These are phyloP conservation scores for Maudiozyma barnettii DNA, from an alignment of 805 yeast species.

Conservation along the genomic window DNA sequence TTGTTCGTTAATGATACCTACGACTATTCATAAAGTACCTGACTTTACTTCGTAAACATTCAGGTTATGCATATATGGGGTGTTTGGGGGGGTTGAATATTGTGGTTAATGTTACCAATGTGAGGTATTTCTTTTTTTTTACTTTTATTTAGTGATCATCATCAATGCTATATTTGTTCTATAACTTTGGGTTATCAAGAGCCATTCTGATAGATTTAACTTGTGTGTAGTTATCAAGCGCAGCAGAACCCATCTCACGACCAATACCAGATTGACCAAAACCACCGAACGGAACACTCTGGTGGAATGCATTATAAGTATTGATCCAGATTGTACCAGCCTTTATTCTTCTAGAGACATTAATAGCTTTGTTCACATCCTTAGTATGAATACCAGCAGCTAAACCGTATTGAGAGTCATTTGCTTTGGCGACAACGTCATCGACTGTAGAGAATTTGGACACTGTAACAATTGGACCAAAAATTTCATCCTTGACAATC, in stretches of 20 bases:
- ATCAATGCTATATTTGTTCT: not conserved
- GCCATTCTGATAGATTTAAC: slow-evolving; percentile 57
- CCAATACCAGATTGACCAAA: slow-evolving; percentile 87
- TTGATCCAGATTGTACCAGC: slow-evolving; percentile 92
- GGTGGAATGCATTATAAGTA: slow-evolving; percentile 83
- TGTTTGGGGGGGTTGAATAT: not conserved
- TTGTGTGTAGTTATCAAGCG: slow-evolving; percentile 77
- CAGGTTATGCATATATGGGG: slow-evolving; percentile 5
- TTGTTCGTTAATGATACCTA: slow-evolving; percentile 14
- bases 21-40: slow-evolving; percentile 8
- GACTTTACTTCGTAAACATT: slow-evolving; percentile 14
- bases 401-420: slow-evolving; percentile 74
- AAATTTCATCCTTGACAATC: slow-evolving; percentile 69
- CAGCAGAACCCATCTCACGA: slow-evolving; percentile 86
- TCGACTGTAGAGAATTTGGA: slow-evolving; percentile 75
- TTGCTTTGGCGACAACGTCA: slow-evolving; percentile 70
- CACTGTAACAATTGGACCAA: slow-evolving; percentile 87
- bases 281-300: slow-evolving; percentile 87
- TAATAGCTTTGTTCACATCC: slow-evolving; percentile 64
- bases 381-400: slow-evolving; percentile 86
- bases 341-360: slow-evolving; percentile 61
- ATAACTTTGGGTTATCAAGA: slow-evolving; percentile 4
- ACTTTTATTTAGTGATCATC: not conserved
- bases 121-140: not conserved
- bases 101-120: not conserved